A percentile compares a stretch with the other conserved stretches of the same genome.
Evolutionary conservation across 805 yeast species (phyloP).

Genomic region (Yarrowia divulgata): DNA sequence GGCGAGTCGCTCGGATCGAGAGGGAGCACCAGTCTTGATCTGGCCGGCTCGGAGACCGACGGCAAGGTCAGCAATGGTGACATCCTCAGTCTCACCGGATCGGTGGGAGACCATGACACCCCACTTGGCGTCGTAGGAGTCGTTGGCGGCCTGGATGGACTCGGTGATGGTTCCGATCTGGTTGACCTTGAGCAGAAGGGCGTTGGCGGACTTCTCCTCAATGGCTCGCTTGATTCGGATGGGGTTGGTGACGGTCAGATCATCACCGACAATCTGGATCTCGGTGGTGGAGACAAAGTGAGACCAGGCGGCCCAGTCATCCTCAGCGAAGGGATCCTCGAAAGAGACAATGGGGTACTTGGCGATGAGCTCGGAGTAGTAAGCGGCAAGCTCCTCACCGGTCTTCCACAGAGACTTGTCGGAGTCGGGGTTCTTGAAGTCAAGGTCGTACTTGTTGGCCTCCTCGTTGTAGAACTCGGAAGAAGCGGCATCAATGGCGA

Average conservation of each 20-base stretch:
- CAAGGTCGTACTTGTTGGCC: slow-evolving; percentile 89
- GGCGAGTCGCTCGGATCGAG: slow-evolving; percentile 99
- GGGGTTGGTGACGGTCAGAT: slow-evolving; percentile 98
- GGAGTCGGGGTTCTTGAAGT: slow-evolving; percentile 96
- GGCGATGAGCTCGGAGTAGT: slow-evolving; percentile 79
- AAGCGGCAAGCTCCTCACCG: slow-evolving; percentile 83
- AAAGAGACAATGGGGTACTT: slow-evolving; percentile 97
- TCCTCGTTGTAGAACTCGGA: slow-evolving; percentile 94
- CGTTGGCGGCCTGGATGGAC: slow-evolving; percentile 96
- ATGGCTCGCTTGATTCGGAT: slow-evolving; percentile 92
- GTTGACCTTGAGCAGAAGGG: slow-evolving; percentile 95
- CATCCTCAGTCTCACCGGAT: slow-evolving; percentile 99
- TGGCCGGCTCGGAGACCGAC: slow-evolving; percentile 99
- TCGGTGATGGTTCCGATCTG: slow-evolving; percentile 97
- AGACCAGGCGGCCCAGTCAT: slow-evolving; percentile 98
- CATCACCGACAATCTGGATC: slow-evolving; percentile 96
- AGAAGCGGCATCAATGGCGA: slow-evolving; percentile 96
- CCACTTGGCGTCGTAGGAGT: slow-evolving; percentile 96
- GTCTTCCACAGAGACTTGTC: slow-evolving; percentile 90
- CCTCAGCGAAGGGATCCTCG: slow-evolving; percentile 99
- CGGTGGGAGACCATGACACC: slow-evolving; percentile 99
- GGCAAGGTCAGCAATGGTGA: slow-evolving; percentile 95
- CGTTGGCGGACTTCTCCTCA: slow-evolving; percentile 94
- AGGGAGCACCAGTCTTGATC: slow-evolving; percentile 99
- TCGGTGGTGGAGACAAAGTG: slow-evolving; percentile 72